Conservation (phyloP, 148 eudicot genomes). For the Vaccinium corymbosum region DNA sequence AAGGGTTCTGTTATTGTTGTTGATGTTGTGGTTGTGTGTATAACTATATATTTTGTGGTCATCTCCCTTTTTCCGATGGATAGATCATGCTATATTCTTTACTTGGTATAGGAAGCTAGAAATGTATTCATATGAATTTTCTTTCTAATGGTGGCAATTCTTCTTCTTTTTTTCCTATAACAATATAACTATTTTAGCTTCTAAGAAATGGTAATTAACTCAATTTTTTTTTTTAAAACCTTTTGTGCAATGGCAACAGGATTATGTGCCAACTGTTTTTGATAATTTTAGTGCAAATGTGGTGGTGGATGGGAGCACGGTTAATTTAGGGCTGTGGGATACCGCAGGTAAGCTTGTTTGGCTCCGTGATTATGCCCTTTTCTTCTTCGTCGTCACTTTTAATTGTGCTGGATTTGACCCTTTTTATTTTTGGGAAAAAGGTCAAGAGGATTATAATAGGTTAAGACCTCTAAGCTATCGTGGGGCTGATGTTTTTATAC, state of each 20-base stretch:
- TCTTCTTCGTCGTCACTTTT: neutral
- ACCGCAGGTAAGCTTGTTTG: constrained; percentile 33
- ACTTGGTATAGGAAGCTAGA: neutral
- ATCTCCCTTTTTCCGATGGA: neutral
- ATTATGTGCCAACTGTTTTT: constrained; percentile 38
- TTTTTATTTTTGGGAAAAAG: constrained; percentile 7
- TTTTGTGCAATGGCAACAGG: constrained; percentile 23
- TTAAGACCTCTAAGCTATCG: constrained; percentile 14
- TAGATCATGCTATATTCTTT: neutral
- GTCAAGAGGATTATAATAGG: constrained; percentile 16
- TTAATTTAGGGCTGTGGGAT: constrained; percentile 47
- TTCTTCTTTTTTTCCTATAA: neutral
- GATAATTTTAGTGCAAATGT: constrained; percentile 32
- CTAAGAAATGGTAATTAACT: neutral
- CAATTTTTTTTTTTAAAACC: neutral
- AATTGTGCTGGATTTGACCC: neutral
- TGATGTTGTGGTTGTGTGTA: neutral
- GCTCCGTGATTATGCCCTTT: neutral
- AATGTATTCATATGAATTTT: neutral
- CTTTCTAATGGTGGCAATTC: constrained; percentile 5
- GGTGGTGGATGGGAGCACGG: constrained; percentile 45
- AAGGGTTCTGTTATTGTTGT: too few species aligned
- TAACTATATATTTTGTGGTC: neutral
- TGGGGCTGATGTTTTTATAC: constrained; percentile 16
- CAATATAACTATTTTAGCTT: neutral